A percentile compares a stretch with the other conserved stretches of the same genome.
These are phyloP conservation scores for Candida tropicalis DNA, from an alignment of 1,139 yeast genomes.

Conservation along the genomic window DNA sequence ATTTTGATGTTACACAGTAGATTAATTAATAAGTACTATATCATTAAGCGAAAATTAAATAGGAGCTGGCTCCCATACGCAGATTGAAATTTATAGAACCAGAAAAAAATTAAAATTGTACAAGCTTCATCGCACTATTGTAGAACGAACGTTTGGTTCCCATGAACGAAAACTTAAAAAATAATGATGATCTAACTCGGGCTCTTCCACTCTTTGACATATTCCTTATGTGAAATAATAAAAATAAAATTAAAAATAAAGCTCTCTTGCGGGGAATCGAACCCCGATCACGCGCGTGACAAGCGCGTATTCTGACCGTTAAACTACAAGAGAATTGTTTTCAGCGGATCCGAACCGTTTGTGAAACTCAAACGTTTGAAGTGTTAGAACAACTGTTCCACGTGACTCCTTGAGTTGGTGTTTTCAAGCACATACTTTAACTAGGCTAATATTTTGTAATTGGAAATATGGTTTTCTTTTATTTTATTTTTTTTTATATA, in stretches of 20 bases:
- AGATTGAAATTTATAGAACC: neutral
- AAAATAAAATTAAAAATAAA: neutral
- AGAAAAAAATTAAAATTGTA: no score
- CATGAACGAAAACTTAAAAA: neutral
- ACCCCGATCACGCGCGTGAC: slow-evolving; percentile 7
- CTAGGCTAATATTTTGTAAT: no score
- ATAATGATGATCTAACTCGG: neutral
- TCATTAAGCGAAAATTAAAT: neutral
- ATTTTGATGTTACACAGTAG: neutral
- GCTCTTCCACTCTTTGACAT: no score
- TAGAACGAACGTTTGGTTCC: no score
- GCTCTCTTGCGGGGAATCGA: slow-evolving; percentile 5
- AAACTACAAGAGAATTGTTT: neutral
- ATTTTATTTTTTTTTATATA: no score
- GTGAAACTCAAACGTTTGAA: no score
- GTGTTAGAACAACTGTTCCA: no score
- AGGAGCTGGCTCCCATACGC: slow-evolving; percentile 1
- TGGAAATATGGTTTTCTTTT: no score
- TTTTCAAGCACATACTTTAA: no score
- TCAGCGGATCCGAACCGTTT: no score
- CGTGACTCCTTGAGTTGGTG: no score
- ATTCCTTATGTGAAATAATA: neutral
- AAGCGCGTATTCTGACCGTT: slow-evolving; percentile 5
- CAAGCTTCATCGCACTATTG: no score
- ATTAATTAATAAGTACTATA: slow-evolving; percentile 2